phyloP scores from a whole-genome alignment of 768 basidiomycete species.

The Mycena vulgaris region DNA sequence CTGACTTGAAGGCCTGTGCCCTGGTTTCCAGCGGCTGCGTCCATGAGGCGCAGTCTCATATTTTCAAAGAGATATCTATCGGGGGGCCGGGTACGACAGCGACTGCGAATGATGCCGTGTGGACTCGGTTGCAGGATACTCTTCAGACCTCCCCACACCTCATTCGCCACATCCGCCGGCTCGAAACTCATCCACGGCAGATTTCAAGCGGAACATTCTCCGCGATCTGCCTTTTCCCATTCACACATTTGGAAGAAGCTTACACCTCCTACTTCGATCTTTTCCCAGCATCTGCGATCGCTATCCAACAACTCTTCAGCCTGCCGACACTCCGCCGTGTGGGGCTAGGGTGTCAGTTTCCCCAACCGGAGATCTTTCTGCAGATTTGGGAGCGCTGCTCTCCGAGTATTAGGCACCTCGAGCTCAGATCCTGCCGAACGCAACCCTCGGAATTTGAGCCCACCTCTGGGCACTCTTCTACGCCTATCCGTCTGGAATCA shows the following conservation, averaged over 20 bases:
- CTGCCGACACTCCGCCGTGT: neutral
- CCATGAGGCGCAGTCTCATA: too few species aligned
- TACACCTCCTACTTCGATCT: neutral
- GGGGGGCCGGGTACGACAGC: too few species aligned
- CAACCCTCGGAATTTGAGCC: neutral
- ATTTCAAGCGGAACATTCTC: neutral
- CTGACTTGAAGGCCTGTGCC: too few species aligned
- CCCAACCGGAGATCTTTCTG: neutral
- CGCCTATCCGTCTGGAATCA: neutral
- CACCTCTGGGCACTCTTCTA: neutral
- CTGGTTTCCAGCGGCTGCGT: too few species aligned
- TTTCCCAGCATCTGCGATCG: neutral
- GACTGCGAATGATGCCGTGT: neutral
- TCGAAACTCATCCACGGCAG: neutral
- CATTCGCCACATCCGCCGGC: neutral
- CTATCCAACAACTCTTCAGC: neutral
- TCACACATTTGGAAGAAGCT: neutral
- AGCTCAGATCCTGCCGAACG: neutral
- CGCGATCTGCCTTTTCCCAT: neutral
- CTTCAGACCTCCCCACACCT: neutral
- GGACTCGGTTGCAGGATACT: neutral
- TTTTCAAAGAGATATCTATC: too few species aligned
- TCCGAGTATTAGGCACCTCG: neutral
- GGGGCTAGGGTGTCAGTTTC: neutral
- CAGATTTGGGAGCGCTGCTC: neutral